Conservation (phyloP, 495 filamentous ascomycete species). For the Penicillium canescens region DNA sequence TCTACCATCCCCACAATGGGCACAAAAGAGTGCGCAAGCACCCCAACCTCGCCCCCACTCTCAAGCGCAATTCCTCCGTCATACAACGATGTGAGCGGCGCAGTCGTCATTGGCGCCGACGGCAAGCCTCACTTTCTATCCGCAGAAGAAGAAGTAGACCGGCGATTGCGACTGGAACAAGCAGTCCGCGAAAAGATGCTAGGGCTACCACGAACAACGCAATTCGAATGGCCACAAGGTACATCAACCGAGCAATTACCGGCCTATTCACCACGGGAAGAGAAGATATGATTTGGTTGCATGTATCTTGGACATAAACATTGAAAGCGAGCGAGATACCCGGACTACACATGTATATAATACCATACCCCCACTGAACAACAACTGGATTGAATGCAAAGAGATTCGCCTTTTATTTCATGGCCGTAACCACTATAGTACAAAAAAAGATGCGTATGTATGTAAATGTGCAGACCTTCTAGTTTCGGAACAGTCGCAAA, state of each 20-base stretch:
- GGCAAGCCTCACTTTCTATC: constrained; percentile 29
- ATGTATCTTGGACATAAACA: background rate
- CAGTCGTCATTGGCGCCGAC: constrained; percentile 29
- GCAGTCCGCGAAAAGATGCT: constrained; percentile 34
- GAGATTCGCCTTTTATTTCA: constrained; percentile 3
- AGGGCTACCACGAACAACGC: constrained; percentile 22
- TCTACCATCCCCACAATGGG: background rate
- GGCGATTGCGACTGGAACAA: constrained; percentile 15
- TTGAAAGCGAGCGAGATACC: background rate
- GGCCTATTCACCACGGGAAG: constrained; percentile 18
- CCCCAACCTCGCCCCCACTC: background rate
- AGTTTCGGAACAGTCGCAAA: constrained; percentile 72
- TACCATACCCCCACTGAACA: no score
- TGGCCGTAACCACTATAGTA: constrained; percentile 6
- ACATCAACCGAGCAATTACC: constrained; percentile 13
- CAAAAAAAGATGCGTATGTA: constrained; percentile 1
- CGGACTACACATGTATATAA: no score
- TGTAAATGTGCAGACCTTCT: background rate
- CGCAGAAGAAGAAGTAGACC: constrained; percentile 26
- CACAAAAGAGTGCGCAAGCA: background rate
- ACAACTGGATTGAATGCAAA: background rate
- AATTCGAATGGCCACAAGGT: constrained; percentile 25
- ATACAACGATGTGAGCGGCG: constrained; percentile 34
- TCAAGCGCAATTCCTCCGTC: constrained; percentile 14
- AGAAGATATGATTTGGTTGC: constrained; percentile 2